phyloP scores from a whole-genome alignment of 2,329 filamentous ascomycete species.

The Penicillium freii region DNA sequence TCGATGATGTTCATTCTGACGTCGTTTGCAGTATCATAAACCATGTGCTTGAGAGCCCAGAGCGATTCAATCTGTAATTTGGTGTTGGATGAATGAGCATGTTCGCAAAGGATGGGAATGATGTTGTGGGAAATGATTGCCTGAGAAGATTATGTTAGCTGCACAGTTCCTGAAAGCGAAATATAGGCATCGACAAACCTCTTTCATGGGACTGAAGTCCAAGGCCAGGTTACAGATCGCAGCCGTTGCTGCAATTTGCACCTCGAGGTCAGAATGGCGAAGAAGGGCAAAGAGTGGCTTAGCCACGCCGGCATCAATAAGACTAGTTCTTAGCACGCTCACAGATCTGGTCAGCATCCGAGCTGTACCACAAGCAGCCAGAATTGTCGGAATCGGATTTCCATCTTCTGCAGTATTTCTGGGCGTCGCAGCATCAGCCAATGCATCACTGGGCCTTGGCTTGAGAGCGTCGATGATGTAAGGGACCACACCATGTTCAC shows the following conservation, averaged over 20 bases:
- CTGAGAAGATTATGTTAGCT: slow-evolving; percentile 43
- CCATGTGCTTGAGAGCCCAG: slow-evolving; percentile 91
- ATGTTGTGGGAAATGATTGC: slow-evolving; percentile 71
- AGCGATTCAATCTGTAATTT: slow-evolving; percentile 78
- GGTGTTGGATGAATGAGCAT: slow-evolving; percentile 78
- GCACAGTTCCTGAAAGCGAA: not conserved
- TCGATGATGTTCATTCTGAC: slow-evolving; percentile 76
- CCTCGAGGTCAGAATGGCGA: slow-evolving; percentile 69
- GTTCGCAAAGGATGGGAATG: slow-evolving; percentile 73
- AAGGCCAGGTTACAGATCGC: slow-evolving; percentile 81
- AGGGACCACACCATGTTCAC: slow-evolving; percentile 75
- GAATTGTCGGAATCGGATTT: slow-evolving; percentile 74
- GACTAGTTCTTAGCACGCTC: slow-evolving; percentile 74
- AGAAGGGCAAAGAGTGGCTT: slow-evolving; percentile 74
- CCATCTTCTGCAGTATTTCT: slow-evolving; percentile 58
- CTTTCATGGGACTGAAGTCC: slow-evolving; percentile 87
- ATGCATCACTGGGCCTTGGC: slow-evolving; percentile 45
- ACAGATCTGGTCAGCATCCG: slow-evolving; percentile 82
- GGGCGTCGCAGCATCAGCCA: slow-evolving; percentile 28
- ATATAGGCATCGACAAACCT: slow-evolving; percentile 56
- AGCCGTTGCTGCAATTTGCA: slow-evolving; percentile 82
- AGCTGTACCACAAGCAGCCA: slow-evolving; percentile 80
- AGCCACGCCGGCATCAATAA: slow-evolving; percentile 82
- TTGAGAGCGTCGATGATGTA: slow-evolving; percentile 82
- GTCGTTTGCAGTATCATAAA: slow-evolving; percentile 67